Percentiles rank a stretch among this genome's conserved stretches.
Conservation (phyloP, 2,329 filamentous ascomycete genomes). For the Stromatinia cepivora region DNA sequence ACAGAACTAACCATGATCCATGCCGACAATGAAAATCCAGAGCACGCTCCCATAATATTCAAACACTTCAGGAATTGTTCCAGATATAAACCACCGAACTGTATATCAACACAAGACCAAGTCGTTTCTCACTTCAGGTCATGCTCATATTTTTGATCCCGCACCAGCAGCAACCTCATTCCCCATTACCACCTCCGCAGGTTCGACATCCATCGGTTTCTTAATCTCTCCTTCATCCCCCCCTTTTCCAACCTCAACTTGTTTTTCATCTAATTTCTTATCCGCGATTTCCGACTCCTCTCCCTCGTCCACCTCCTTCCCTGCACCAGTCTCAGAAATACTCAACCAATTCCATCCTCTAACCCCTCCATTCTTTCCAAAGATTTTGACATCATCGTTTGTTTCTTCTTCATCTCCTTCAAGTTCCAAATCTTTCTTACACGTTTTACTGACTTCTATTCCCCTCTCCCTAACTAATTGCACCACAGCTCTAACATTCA, state of each 20-base stretch:
- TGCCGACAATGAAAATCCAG: no score
- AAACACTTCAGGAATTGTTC: no score
- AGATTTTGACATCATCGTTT: conserved; percentile 34
- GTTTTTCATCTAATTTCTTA: conserved; percentile 8
- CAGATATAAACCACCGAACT: background rate
- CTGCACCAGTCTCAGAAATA: conserved; percentile 15
- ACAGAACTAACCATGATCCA: no score
- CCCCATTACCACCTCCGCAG: conserved; percentile 30
- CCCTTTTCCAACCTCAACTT: background rate
- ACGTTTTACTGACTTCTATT: conserved; percentile 52
- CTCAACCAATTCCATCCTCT: conserved; percentile 39
- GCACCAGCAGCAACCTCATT: conserved; percentile 23
- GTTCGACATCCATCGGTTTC: conserved; percentile 21
- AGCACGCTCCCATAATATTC: no score
- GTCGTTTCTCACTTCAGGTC: background rate
- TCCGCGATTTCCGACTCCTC: conserved; percentile 22
- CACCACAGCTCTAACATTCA: conserved; percentile 59
- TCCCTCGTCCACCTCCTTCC: conserved; percentile 26
- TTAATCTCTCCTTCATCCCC: conserved; percentile 13
- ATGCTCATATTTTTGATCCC: background rate
- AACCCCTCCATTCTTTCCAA: conserved; percentile 31
- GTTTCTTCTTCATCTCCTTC: conserved; percentile 25
- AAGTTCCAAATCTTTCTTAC: conserved; percentile 43
- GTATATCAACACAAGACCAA: background rate
- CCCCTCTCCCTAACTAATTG: conserved; percentile 56